phyloP scores from a whole-genome alignment of 306 rosid species.

The Gillenia trifoliata region DNA sequence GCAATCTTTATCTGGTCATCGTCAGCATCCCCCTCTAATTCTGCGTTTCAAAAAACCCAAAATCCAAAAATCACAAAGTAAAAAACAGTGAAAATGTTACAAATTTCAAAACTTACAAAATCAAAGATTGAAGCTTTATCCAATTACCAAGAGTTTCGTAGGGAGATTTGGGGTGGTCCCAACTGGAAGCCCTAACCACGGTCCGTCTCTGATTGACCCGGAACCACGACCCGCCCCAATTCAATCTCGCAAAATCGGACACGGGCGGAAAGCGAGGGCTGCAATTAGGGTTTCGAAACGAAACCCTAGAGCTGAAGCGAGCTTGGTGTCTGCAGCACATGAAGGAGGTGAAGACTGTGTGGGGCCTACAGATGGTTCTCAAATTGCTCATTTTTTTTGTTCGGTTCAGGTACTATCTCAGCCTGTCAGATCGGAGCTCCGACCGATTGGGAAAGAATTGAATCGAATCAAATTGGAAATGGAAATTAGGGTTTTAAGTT shows the following conservation, averaged over 20 bases:
- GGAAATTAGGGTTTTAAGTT: neutral
- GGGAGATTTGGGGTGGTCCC: slow-evolving; percentile 78
- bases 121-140: neutral
- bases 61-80: neutral
- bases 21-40: slow-evolving; percentile 73
- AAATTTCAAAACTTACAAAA: neutral
- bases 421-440: neutral
- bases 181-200: slow-evolving; percentile 52
- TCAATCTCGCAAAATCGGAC: slow-evolving; percentile 31
- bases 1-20: slow-evolving; percentile 86
- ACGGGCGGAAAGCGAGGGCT: slow-evolving; percentile 29
- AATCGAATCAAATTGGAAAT: neutral
- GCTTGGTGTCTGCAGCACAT: slow-evolving; percentile 53
- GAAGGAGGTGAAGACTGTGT: slow-evolving; percentile 55
- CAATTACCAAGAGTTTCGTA: slow-evolving; percentile 86
- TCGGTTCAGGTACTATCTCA: neutral
- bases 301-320: slow-evolving; percentile 32
- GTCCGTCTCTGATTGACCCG: slow-evolving; percentile 65
- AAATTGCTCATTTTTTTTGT: slow-evolving; percentile 52
- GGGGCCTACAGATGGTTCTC: slow-evolving; percentile 52
- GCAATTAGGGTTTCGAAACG: slow-evolving; percentile 52
- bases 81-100: neutral
- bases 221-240: slow-evolving; percentile 37
- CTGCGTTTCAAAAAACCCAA: slow-evolving; percentile 33
- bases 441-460: slow-evolving; percentile 4